Percentiles rank a stretch among this genome's conserved stretches.
phyloP scores from a whole-genome alignment of 768 basidiomycete species.

The Gautieria morchelliformis region DNA sequence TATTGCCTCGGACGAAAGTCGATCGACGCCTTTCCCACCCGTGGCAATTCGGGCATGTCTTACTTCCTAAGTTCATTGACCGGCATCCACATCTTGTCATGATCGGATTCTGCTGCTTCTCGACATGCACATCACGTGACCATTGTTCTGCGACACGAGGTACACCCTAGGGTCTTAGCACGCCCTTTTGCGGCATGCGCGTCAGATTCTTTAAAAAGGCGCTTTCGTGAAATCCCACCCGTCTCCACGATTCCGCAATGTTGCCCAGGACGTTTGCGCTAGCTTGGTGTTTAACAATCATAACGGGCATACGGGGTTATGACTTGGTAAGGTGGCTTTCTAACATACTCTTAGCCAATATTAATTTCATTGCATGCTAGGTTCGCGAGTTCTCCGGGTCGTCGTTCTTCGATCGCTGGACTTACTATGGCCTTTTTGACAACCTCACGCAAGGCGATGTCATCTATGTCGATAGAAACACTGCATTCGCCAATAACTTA shows the following conservation, averaged over 20 bases:
- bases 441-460: slow-evolving; percentile 48
- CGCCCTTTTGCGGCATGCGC: no score
- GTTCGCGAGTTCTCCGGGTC: slow-evolving; percentile 34
- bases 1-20: no score
- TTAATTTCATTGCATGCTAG: not conserved
- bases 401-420: slow-evolving; percentile 46
- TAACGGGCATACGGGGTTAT: not conserved
- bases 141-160: not conserved
- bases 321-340: not conserved
- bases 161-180: no score
- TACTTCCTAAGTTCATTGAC: no score
- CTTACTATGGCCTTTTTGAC: slow-evolving; percentile 40
- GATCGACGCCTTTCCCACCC: no score
- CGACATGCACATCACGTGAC: not conserved
- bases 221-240: not conserved
- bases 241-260: not conserved
- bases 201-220: not conserved
- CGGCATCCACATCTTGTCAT: not conserved
- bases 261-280: not conserved
- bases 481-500: slow-evolving; percentile 38
- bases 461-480: slow-evolving; percentile 42
- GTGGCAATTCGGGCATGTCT: no score
- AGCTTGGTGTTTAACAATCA: not conserved
- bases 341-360: not conserved
- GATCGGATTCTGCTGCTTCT: not conserved